Base-by-base conservation (phyloP, 257 asterid species). In the Paulownia fortunei region DNA sequence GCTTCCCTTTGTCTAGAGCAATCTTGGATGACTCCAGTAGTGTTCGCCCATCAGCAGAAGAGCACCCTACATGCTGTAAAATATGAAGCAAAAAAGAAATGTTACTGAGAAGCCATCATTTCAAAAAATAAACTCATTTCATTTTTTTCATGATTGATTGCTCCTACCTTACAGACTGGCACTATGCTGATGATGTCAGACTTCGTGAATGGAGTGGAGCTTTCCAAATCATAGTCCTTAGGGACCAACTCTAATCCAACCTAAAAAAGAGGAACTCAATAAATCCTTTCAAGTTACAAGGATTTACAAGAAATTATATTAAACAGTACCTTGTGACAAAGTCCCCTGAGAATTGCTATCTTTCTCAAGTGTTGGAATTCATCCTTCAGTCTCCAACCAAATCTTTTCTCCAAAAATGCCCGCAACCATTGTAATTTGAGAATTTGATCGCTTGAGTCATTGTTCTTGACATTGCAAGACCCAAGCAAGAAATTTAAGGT, bases 1-100 rank as follows among this genome's bases (percentile, higher is more conserved):
- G 91, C 88, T 96, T 96, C 79, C 99, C 99, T 86, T 96, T 93
- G 84, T 96, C 99, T 36, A 96, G 90, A 24, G 99, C 97, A 85
- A 89, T 89, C 90, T 96, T 96, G 83, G 99, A 93, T 46, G 98
- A 92, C 82, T 96, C 99, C 73, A 96, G 86, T 65, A 93, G 87
- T 83, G 86, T 89, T 82, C 98, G 89, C 67, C 98, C 99, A 87
- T 96, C 99, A 67, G 96, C 97, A 82, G 99, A 93, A 72, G 97
- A 88, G 92, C 98, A 96, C 73, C 86, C 95, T 37, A 89, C 99
- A 88, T 96, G 96, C 98, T 96, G 90, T 68, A 76, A 56, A 77
- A 60, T 32, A 78, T 46, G 51, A 76, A 81, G 69, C 16, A 47
- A 66, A 80, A 61, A 60, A 47, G 47, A 58, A 34, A 67, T 47